Evolutionary conservation across 345 rosid species (phyloP).

Genomic region (Psidium friedrichsthalianum): DNA sequence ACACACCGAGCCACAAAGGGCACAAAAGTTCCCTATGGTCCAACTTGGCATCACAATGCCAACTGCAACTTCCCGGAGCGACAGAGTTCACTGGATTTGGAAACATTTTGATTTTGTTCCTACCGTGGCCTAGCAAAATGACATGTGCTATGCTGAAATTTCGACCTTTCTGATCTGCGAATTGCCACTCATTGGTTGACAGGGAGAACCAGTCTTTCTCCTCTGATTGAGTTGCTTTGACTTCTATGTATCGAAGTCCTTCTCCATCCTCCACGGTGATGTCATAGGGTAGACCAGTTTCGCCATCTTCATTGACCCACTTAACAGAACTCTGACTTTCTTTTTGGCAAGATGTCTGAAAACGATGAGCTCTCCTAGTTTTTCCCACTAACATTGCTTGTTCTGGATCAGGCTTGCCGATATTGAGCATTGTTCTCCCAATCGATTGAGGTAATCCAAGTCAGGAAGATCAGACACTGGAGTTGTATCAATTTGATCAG

Average conservation of each 20-base stretch:
- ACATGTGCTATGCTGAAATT: constrained; percentile 58
- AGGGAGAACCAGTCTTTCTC: constrained; percentile 75
- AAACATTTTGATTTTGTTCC: constrained; percentile 37
- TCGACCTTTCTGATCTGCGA: constrained; percentile 54
- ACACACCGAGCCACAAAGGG: background rate
- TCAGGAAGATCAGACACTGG: constrained; percentile 15
- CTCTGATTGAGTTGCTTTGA: constrained; percentile 66
- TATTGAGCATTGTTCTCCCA: constrained; percentile 39
- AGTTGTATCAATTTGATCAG: constrained; percentile 13
- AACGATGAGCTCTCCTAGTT: constrained; percentile 55
- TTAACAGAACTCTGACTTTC: constrained; percentile 28
- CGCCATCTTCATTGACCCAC: constrained; percentile 71
- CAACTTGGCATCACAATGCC: constrained; percentile 53
- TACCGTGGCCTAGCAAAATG: constrained; percentile 26
- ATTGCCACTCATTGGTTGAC: constrained; percentile 76
- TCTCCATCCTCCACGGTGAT: constrained; percentile 31
- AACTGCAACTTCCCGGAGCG: constrained; percentile 52
- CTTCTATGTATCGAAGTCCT: constrained; percentile 49
- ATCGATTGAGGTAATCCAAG: constrained; percentile 12
- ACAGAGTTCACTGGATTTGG: constrained; percentile 61
- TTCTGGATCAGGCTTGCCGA: constrained; percentile 26
- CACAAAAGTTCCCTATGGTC: background rate
- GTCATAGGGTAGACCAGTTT: constrained; percentile 81
- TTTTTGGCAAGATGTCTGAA: constrained; percentile 37
- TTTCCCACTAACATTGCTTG: constrained; percentile 55